Evolutionary conservation across 2,329 filamentous ascomycete species (phyloP), one percentile per base, ranked within the genome.

Genomic region (Fusarium keratoplasticum): DNA sequence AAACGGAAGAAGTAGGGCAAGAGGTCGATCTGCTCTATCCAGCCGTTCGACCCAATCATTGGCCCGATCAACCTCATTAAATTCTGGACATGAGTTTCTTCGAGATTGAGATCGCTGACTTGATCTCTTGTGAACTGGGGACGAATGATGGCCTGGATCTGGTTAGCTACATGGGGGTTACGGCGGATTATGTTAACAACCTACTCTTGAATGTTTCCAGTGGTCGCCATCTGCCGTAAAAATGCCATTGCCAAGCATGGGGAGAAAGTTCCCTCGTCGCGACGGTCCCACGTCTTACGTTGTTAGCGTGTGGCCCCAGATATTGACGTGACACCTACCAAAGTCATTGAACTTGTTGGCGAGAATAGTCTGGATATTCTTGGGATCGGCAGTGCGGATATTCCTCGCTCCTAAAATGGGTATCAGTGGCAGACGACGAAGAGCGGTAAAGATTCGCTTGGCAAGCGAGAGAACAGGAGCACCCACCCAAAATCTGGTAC

Each of bases 291-390:
- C 44, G n/a, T 50, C 44, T 50, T 50, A 16, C 44, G 18, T 10
- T 50, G 44, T 50, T 50, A 50, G 25, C 16, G 9, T 5, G 3
- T 7, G 44, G n/a, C 25, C 44, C 44, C 16, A 29, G 25, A 11
- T 6, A 7, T 13, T 4, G 6, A 50, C 16, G 10, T n/a, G 16
- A 29, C 9, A 29, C 44, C 8, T 4, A 29, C 44, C 25, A 29
- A 50, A 67, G 35, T 67, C 59, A 38, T 63, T 67, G 35, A 67
- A 67, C 20, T 62, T 62, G 6, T n/a, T n/a, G 3, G 64, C 22
- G 25, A 67, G 64, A 13, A 67, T 25, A 4, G 64, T 14, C 47
- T 67, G 54, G 31, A 67, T 42, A 25, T 67, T 67, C 31, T 67
- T 50, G 6, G 59, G 64, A 7, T 67, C 64, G 14, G 42, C 42